These are phyloP conservation scores for Mucor saturninus DNA, from an alignment of 371 early-diverging fungal genomes.

Conservation along the genomic window DNA sequence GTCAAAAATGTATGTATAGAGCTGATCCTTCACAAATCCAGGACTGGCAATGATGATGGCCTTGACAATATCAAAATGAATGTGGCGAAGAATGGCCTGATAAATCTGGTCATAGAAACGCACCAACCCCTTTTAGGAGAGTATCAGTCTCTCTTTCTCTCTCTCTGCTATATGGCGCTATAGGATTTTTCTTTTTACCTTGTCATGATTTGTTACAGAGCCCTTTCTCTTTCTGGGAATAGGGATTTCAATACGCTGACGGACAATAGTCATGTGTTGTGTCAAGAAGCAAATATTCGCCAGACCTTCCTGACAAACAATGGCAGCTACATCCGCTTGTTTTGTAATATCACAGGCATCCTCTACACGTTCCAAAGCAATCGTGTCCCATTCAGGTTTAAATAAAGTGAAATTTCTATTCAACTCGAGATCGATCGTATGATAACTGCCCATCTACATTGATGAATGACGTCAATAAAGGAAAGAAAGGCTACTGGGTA, in stretches of 20 bases:
- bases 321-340: conserved; percentile 93
- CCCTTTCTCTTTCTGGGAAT: conserved; percentile 94
- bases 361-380: conserved; percentile 86
- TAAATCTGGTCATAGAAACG: conserved; percentile 92
- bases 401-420: conserved; percentile 85
- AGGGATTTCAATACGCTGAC: conserved; percentile 89
- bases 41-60: conserved; percentile 94
- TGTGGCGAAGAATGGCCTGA: conserved; percentile 82
- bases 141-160: neutral
- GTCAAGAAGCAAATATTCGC: conserved; percentile 95
- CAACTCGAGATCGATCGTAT: conserved; percentile 93
- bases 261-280: conserved; percentile 92
- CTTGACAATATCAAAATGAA: conserved; percentile 90
- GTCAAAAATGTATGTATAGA: conserved; percentile 83
- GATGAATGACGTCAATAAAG: neutral
- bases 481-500: too few relatives aligned
- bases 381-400: conserved; percentile 94
- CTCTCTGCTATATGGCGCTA: neutral
- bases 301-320: conserved; percentile 95
- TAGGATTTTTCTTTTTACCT: conserved; percentile 48
- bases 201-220: conserved; percentile 86
- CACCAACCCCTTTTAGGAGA: conserved; percentile 59
- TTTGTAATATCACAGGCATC: conserved; percentile 90
- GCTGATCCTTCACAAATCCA: conserved; percentile 92
- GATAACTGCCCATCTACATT: conserved; percentile 87